Conservation (phyloP, 306 rosid genomes). For the Astragalus membranaceus region DNA sequence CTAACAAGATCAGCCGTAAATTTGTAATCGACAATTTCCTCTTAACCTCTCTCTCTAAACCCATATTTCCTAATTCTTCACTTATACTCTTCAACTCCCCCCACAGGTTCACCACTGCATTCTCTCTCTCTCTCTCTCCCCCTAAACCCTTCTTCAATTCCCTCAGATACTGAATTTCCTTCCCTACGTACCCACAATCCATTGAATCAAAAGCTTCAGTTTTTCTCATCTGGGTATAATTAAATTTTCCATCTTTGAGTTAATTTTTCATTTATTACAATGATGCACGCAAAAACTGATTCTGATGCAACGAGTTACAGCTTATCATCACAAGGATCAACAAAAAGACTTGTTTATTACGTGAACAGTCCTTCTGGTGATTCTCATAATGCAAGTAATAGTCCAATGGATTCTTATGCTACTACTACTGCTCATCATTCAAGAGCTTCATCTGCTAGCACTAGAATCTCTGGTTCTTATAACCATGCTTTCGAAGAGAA, state of each 20-base stretch:
- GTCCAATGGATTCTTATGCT: no score
- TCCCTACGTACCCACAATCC: not conserved
- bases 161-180: not conserved
- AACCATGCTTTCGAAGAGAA: conserved; percentile 30
- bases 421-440: conserved; percentile 61
- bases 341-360: conserved; percentile 56
- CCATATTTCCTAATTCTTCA: not conserved
- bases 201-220: not conserved
- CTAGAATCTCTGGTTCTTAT: conserved; percentile 50
- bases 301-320: conserved; percentile 66
- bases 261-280: not conserved
- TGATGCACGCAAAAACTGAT: conserved; percentile 64
- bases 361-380: conserved; percentile 77
- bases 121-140: not conserved
- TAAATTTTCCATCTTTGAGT: conserved; percentile 1
- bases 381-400: conserved; percentile 29
- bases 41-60: not conserved
- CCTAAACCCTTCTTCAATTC: not conserved
- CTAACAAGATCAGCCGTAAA: no score
- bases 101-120: not conserved
- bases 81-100: not conserved
- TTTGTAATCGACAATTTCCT: no score
- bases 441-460: conserved; percentile 52
- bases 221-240: conserved; percentile 12
- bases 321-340: conserved; percentile 58